Conservation (phyloP, 768 basidiomycete species). For the Mycena haematopus region DNA sequence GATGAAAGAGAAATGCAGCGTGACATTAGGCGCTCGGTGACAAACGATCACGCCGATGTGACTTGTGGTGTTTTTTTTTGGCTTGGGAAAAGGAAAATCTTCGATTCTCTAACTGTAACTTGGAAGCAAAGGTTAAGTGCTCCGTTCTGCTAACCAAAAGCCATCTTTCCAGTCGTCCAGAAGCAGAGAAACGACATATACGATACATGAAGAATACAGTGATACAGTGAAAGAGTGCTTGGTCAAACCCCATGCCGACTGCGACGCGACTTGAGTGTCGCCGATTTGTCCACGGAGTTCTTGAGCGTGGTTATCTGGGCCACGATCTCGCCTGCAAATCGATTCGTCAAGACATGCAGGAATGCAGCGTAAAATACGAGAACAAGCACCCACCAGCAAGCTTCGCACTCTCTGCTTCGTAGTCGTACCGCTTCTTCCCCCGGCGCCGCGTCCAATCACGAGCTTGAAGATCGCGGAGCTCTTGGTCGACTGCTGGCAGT, state of each 20-base stretch:
- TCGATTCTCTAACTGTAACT: no score
- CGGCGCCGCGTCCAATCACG: conserved; percentile 69
- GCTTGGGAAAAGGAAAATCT: no score
- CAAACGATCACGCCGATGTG: neutral
- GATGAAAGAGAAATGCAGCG: neutral
- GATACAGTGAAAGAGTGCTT: conserved; percentile 31
- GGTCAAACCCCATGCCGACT: conserved; percentile 65
- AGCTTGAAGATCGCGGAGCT: conserved; percentile 87
- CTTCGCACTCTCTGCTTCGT: conserved; percentile 90
- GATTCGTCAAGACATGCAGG: conserved; percentile 6
- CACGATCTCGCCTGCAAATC: conserved; percentile 71
- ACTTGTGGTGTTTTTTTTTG: neutral
- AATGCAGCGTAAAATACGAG: neutral
- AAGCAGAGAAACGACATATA: neutral
- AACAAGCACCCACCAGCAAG: conserved; percentile 66
- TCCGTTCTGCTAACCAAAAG: no score
- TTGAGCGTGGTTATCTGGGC: conserved; percentile 73
- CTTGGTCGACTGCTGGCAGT: conserved; percentile 85
- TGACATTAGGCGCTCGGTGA: neutral
- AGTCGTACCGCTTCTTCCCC: conserved; percentile 93
- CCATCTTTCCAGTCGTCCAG: no score
- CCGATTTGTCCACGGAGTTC: conserved; percentile 57
- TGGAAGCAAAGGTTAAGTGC: no score
- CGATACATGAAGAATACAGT: neutral
- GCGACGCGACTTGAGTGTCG: conserved; percentile 66